These are phyloP conservation scores for Pilasporangium apinafurcum DNA, from an alignment of 352 stramenopile species.

Conservation along the genomic window DNA sequence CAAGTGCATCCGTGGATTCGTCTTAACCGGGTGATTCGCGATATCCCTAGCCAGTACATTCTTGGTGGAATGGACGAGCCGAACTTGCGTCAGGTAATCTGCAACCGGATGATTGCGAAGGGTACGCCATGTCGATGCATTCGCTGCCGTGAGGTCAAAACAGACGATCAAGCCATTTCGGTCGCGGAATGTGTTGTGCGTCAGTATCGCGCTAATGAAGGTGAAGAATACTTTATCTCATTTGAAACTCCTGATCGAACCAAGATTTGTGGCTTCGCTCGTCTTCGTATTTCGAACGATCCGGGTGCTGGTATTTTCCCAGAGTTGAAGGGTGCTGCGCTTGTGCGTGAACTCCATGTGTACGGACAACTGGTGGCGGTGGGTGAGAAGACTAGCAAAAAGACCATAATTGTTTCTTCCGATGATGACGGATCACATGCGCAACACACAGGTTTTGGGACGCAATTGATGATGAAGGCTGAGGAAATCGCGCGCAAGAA, in stretches of 20 bases:
- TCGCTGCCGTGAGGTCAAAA: conserved; percentile 88
- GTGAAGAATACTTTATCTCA: conserved; percentile 89
- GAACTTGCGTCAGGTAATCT: conserved; percentile 88
- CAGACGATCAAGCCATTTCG: conserved; percentile 72
- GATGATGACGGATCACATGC: conserved; percentile 41
- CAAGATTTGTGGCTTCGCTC: conserved; percentile 89
- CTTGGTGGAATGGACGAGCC: conserved; percentile 89
- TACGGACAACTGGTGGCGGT: conserved; percentile 84
- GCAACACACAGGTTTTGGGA: conserved; percentile 88
- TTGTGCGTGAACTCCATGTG: conserved; percentile 89
- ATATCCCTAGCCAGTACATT: conserved; percentile 94
- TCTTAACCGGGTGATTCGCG: conserved; percentile 90
- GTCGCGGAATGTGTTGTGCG: conserved; percentile 64
- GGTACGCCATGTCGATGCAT: conserved; percentile 86
- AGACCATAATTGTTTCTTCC: conserved; percentile 4
- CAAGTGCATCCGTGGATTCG: conserved; percentile 93
- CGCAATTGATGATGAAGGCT: conserved; percentile 78
- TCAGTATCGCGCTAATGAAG: conserved; percentile 83
- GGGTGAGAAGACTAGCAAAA: conserved; percentile 29
- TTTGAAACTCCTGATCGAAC: conserved; percentile 87
- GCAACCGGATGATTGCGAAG: conserved; percentile 69
- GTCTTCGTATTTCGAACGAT: conserved; percentile 71
- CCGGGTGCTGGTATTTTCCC: conserved; percentile 68
- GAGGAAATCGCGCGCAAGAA: conserved; percentile 69
- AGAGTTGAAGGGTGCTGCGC: conserved; percentile 66